These are phyloP conservation scores for Alopecurus myosuroides DNA, from an alignment of 176 grass and related monocot species.

Conservation along the genomic window DNA sequence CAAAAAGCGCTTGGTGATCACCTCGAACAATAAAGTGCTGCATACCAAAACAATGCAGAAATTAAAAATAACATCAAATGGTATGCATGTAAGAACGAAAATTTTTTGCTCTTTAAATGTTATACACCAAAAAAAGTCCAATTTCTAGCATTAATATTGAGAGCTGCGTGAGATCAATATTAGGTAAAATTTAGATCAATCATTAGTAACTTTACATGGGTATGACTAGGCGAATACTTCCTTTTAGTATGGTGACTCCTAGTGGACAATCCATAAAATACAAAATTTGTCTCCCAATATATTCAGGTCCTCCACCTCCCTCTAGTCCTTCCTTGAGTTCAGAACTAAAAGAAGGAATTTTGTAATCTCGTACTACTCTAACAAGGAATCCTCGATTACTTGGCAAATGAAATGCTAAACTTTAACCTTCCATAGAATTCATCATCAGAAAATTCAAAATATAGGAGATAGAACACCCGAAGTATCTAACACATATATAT, in stretches of 20 bases:
- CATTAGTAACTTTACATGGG: constrained; percentile 33
- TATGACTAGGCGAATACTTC: constrained; percentile 70
- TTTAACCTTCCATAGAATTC: constrained; percentile 1
- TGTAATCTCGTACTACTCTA: constrained; percentile 41
- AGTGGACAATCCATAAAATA: neutral
- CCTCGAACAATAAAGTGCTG: constrained; percentile 70
- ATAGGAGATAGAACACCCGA: constrained; percentile 53
- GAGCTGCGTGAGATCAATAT: neutral
- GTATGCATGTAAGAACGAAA: neutral
- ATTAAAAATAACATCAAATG: neutral
- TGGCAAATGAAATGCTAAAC: constrained; percentile 12
- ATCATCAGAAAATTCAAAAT: constrained; percentile 32
- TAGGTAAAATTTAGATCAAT: neutral
- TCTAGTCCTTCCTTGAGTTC: constrained; percentile 42
- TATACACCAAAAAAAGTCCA: neutral
- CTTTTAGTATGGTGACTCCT: constrained; percentile 19
- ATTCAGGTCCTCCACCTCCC: constrained; percentile 44
- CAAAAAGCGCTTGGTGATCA: constrained; percentile 41
- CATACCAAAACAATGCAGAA: constrained; percentile 12
- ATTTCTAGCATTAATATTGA: neutral
- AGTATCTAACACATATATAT: constrained; percentile 73
- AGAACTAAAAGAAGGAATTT: constrained; percentile 53
- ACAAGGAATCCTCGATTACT: constrained; percentile 54
- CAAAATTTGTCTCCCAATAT: neutral
- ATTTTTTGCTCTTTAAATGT: neutral